These are phyloP conservation scores for Niebla homalea DNA, from an alignment of 495 filamentous ascomycete species.

Conservation along the genomic window DNA sequence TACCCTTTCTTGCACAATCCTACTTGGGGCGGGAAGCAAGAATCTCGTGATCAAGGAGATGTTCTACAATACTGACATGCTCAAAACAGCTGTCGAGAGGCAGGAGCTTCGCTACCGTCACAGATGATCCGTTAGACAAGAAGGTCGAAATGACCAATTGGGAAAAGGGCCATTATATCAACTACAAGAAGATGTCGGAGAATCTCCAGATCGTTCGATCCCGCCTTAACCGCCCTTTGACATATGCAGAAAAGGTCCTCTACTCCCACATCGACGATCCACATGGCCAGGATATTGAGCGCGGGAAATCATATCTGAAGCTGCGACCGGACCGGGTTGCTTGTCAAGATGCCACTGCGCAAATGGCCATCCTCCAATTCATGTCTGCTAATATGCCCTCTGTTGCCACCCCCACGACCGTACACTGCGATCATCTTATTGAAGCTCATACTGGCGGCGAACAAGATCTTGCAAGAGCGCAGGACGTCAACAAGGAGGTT, in stretches of 20 bases:
- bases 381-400: constrained; percentile 95
- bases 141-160: constrained; percentile 74
- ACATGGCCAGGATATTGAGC: constrained; percentile 88
- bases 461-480: constrained; percentile 86
- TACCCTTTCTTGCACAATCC: background rate
- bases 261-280: constrained; percentile 99
- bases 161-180: constrained; percentile 72
- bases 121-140: constrained; percentile 50
- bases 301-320: constrained; percentile 88
- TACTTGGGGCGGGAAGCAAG: too few relatives aligned
- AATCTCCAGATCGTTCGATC: constrained; percentile 82
- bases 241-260: constrained; percentile 94
- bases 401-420: constrained; percentile 88
- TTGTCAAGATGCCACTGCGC: constrained; percentile 98
- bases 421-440: constrained; percentile 99
- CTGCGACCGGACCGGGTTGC: constrained; percentile 95
- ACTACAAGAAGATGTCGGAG: constrained; percentile 94
- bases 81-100: constrained; percentile 31
- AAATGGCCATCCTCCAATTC: constrained; percentile 99
- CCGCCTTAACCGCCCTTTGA: constrained; percentile 83
- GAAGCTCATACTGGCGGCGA: constrained; percentile 90
- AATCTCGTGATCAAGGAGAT: too few relatives aligned
- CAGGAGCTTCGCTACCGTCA: constrained; percentile 49
- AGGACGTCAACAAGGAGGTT: constrained; percentile 97
- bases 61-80: background rate